phyloP scores from a whole-genome alignment of 371 early-diverging fungal species.

The Actinomucor elegans region DNA sequence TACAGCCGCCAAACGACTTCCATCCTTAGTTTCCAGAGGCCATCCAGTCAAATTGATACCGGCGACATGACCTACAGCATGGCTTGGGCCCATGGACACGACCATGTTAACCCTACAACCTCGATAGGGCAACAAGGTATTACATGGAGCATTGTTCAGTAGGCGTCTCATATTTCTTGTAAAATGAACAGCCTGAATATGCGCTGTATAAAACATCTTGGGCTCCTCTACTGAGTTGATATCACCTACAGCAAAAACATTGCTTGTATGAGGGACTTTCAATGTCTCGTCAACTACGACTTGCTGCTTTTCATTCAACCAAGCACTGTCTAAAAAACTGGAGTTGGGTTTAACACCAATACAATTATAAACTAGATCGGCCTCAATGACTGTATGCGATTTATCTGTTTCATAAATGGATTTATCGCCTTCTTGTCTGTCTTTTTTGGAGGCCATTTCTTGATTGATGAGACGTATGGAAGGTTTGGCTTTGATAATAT shows the following conservation, averaged over 20 bases:
- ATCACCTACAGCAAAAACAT: conserved; percentile 42
- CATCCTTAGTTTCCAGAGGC: conserved; percentile 25
- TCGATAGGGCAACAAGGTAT: conserved; percentile 20
- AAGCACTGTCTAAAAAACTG: conserved; percentile 17
- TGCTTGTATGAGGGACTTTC: conserved; percentile 11
- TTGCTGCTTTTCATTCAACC: conserved; percentile 29
- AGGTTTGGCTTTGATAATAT: conserved; percentile 9
- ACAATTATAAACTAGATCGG: conserved; percentile 32
- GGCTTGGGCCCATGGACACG: conserved; percentile 32
- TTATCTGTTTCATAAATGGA: conserved; percentile 27
- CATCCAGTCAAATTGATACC: conserved; percentile 27
- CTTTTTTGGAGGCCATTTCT: conserved; percentile 18
- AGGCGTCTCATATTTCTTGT: conserved; percentile 15
- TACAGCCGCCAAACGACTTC: conserved; percentile 26
- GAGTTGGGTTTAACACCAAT: conserved; percentile 37
- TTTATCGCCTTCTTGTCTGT: not conserved
- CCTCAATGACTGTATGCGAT: conserved; percentile 18
- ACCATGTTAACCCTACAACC: conserved; percentile 23
- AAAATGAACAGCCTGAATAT: conserved; percentile 44
- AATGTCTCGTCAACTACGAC: conserved; percentile 28
- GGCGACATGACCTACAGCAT: conserved; percentile 23
- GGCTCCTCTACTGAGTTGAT: conserved; percentile 29
- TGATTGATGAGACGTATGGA: conserved; percentile 19
- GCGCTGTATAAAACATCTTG: conserved; percentile 46
- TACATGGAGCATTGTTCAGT: not conserved